Evolutionary conservation across 2,329 filamentous ascomycete genomes (phyloP).

Genomic region (Hypomyces perniciosus): DNA sequence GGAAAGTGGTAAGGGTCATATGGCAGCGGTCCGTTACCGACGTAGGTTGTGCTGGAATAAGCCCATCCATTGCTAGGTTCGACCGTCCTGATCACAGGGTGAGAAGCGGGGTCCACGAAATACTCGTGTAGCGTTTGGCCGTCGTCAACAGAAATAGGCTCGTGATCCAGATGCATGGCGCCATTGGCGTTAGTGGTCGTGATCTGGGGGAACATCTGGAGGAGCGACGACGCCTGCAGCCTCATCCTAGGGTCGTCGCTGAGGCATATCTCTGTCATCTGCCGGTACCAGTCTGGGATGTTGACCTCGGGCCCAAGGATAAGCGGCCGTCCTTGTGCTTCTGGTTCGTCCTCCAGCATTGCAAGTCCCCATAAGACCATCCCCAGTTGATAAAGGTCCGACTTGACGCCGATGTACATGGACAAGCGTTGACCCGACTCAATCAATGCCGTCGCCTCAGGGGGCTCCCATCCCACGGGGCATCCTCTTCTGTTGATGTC

Average conservation of each 20-base stretch:
- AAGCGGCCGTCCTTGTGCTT: conserved; percentile 68
- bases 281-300: conserved; percentile 73
- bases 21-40: conserved; percentile 28
- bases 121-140: conserved; percentile 35
- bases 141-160: conserved; percentile 36
- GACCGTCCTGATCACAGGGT: conserved; percentile 34
- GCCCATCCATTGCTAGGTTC: conserved; percentile 40
- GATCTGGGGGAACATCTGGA: conserved; percentile 57
- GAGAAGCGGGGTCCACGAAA: conserved; percentile 28
- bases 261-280: conserved; percentile 71
- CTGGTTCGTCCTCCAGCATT: conserved; percentile 83
- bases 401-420: conserved; percentile 98
- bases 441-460: conserved; percentile 79
- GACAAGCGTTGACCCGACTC: conserved; percentile 84
- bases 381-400: conserved; percentile 89
- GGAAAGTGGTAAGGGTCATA: conserved; percentile 42
- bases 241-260: conserved; percentile 67
- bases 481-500: conserved; percentile 98
- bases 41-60: conserved; percentile 33
- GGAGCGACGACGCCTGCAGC: conserved; percentile 64
- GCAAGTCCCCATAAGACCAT: conserved; percentile 96
- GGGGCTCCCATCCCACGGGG: conserved; percentile 94
- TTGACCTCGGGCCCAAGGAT: conserved; percentile 50
- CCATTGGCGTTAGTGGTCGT: conserved; percentile 13
- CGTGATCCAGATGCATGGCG: conserved; percentile 17